Conservation (phyloP, 768 basidiomycete genomes). For the Trametes villosa region DNA sequence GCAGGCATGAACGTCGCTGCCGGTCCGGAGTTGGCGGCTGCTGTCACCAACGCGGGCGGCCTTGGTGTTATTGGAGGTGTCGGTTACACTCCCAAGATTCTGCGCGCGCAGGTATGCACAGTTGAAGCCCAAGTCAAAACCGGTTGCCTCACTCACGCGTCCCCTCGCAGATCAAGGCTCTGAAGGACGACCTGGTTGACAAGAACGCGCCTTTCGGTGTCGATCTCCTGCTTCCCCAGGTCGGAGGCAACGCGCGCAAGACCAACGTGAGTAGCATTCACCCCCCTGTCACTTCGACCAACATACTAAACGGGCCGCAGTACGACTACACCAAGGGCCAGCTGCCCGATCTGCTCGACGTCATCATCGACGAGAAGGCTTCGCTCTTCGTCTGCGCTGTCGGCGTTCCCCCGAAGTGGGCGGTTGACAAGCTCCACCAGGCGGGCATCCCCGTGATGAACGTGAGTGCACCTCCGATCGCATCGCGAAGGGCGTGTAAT, state of each 20-base stretch:
- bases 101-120: slow-evolving; percentile 69
- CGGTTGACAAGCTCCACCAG: slow-evolving; percentile 80
- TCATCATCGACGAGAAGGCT: slow-evolving; percentile 91
- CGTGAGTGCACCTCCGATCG: slow-evolving; percentile 39
- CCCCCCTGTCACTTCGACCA: not conserved
- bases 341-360: slow-evolving; percentile 80
- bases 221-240: slow-evolving; percentile 85
- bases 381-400: slow-evolving; percentile 90
- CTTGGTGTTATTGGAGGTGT: slow-evolving; percentile 91
- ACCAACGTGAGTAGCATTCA: slow-evolving; percentile 65
- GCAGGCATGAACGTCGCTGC: slow-evolving; percentile 69
- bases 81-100: slow-evolving; percentile 82
- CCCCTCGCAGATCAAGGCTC: slow-evolving; percentile 58
- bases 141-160: not conserved
- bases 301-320: slow-evolving; percentile 40
- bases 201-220: slow-evolving; percentile 88
- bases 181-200: slow-evolving; percentile 76
- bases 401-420: slow-evolving; percentile 82
- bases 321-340: slow-evolving; percentile 91
- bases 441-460: slow-evolving; percentile 91
- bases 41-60: slow-evolving; percentile 93
- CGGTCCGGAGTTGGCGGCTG: slow-evolving; percentile 86
- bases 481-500: too few species aligned
- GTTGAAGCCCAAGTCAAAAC: not conserved
- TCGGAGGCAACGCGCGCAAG: slow-evolving; percentile 87